These are phyloP conservation scores for Wallacemonas rigidus DNA, from an alignment of 208 protist genomes.

Conservation along the genomic window DNA sequence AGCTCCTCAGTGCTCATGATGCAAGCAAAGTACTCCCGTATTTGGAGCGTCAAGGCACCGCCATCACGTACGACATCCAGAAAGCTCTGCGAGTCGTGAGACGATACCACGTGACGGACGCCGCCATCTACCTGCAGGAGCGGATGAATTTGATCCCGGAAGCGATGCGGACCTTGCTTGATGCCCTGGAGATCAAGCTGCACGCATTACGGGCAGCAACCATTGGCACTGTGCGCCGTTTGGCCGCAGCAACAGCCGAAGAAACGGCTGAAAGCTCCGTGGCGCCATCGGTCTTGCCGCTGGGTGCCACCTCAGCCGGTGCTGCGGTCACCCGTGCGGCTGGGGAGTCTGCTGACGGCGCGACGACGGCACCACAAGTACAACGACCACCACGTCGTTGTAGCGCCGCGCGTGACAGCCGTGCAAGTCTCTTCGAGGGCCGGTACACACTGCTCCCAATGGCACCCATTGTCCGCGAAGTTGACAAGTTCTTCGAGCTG, in stretches of 20 bases:
- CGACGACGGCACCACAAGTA: background rate
- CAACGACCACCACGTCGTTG: background rate
- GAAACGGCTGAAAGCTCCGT: no score
- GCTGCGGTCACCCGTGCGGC: no score
- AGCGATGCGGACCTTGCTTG: conserved; percentile 51
- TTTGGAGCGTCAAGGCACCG: conserved; percentile 37
- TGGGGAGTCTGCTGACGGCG: background rate
- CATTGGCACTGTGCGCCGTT: background rate
- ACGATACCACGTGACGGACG: conserved; percentile 56
- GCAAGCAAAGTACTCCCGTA: conserved; percentile 66
- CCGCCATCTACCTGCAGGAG: conserved; percentile 66
- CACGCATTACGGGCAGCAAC: background rate
- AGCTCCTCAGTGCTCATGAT: conserved; percentile 64
- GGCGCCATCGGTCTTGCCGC: no score
- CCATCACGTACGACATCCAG: conserved; percentile 70
- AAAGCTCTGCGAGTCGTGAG: conserved; percentile 48
- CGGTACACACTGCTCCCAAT: background rate
- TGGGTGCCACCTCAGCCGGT: no score
- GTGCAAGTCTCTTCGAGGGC: background rate
- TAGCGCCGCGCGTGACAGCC: background rate
- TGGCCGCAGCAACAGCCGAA: no score
- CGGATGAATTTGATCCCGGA: conserved; percentile 60
- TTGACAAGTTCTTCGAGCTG: conserved; percentile 41
- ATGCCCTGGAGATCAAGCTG: conserved; percentile 7
- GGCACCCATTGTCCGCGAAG: conserved; percentile 3